phyloP scores from a whole-genome alignment of 2,329 filamentous ascomycete genomes.

The Xylaria multiplex region DNA sequence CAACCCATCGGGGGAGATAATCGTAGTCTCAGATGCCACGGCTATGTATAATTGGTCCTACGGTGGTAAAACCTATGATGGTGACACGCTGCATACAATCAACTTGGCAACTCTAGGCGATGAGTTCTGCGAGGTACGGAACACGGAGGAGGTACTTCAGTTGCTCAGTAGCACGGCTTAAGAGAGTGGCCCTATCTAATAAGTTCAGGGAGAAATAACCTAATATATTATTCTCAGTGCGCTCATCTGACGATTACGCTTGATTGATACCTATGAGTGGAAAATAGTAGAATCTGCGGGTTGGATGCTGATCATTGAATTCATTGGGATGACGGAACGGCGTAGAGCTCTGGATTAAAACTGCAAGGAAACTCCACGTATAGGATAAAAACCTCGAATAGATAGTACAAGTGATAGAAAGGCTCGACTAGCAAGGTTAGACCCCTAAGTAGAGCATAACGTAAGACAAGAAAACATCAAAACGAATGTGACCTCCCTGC shows the following conservation, averaged over 20 bases:
- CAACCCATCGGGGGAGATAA: constrained; percentile 48
- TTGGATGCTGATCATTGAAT: too few relatives aligned
- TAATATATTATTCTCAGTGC: background rate
- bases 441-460: too few relatives aligned
- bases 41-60: constrained; percentile 55
- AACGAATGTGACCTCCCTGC: too few relatives aligned
- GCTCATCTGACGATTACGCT: background rate
- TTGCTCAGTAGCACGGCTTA: background rate
- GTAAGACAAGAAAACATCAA: too few relatives aligned
- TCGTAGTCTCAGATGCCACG: constrained; percentile 58
- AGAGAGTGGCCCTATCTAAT: background rate
- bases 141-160: constrained; percentile 50
- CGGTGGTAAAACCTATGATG: constrained; percentile 50
- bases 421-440: too few relatives aligned
- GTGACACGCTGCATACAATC: constrained; percentile 57
- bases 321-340: too few relatives aligned
- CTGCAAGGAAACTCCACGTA: too few relatives aligned
- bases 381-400: too few relatives aligned
- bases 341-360: too few relatives aligned
- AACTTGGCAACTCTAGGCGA: constrained; percentile 56
- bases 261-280: background rate
- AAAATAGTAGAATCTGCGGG: too few relatives aligned
- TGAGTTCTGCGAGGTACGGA: constrained; percentile 57
- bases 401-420: too few relatives aligned
- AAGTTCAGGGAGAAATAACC: background rate